Conservation (phyloP, 208 protist genomes). For the Borovskyia barvae region DNA sequence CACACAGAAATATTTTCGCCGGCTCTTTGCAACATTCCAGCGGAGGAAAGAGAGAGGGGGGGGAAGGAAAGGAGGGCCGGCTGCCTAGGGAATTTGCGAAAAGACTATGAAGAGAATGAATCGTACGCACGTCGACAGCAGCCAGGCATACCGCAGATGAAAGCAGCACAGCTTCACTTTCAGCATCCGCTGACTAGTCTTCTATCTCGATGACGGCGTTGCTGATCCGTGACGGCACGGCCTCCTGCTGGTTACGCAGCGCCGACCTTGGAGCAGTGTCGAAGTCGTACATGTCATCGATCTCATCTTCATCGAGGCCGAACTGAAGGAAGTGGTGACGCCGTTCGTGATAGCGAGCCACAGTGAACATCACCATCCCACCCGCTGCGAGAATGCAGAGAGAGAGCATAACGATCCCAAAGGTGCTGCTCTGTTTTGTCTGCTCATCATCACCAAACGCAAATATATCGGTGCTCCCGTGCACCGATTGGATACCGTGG, state of each 20-base stretch:
- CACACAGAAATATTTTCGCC: too few relatives aligned
- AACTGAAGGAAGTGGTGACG: constrained; percentile 81
- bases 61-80: too few relatives aligned
- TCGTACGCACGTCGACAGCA: too few relatives aligned
- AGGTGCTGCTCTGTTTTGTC: neutral
- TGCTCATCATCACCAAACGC: constrained; percentile 22
- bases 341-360: constrained; percentile 65
- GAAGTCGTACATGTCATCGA: constrained; percentile 82
- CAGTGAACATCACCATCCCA: constrained; percentile 44
- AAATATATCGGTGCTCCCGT: constrained; percentile 20
- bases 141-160: too few relatives aligned
- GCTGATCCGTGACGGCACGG: constrained; percentile 14
- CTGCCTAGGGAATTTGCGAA: too few relatives aligned
- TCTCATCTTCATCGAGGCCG: constrained; percentile 61
- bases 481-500: constrained; percentile 20
- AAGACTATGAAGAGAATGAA: too few relatives aligned
- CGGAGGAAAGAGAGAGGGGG: too few relatives aligned
- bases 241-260: constrained; percentile 9
- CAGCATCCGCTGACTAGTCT: constrained; percentile 38
- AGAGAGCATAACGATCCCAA: neutral
- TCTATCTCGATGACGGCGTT: constrained; percentile 83
- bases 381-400: constrained; percentile 11
- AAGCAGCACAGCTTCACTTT: neutral
- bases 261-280: constrained; percentile 3
- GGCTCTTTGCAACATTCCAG: too few relatives aligned